Percentiles rank a stretch among this genome's conserved stretches.
phyloP scores from a whole-genome alignment of 148 eudicot species.

The Hydrangea macrophylla region DNA sequence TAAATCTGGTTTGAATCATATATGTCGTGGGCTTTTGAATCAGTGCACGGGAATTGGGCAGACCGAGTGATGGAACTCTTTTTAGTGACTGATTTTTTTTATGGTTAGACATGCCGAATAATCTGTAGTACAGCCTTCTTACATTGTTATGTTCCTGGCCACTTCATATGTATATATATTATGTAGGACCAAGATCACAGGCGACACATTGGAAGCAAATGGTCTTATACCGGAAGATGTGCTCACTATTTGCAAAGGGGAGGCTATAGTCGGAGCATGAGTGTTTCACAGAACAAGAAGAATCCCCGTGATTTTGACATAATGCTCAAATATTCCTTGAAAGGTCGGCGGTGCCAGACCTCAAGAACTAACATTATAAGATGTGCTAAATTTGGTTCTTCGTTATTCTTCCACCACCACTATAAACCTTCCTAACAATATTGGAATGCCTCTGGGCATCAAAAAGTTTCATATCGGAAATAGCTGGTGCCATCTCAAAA shows the following conservation, averaged over 20 bases:
- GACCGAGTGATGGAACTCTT: background rate
- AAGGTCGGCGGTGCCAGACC: constrained; percentile 58
- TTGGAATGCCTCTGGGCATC: background rate
- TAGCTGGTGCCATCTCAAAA: background rate
- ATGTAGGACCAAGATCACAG: constrained; percentile 83
- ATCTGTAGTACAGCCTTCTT: background rate
- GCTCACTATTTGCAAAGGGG: constrained; percentile 82
- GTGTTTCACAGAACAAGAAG: constrained; percentile 82
- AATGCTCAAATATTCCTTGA: constrained; percentile 65
- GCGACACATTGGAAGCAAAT: constrained; percentile 98
- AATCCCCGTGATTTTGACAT: constrained; percentile 96
- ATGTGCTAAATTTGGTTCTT: constrained; percentile 54
- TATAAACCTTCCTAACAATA: background rate
- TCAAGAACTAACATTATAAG: constrained; percentile 69
- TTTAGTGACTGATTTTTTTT: background rate
- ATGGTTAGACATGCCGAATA: background rate
- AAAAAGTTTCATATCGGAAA: background rate
- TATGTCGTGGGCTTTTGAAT: background rate
- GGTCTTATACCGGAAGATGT: constrained; percentile 87
- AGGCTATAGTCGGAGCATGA: constrained; percentile 62
- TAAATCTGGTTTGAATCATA: background rate
- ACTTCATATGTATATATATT: background rate
- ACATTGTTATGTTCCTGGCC: background rate
- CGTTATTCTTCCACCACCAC: background rate
- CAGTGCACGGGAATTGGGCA: too few species aligned